Evolutionary conservation across 148 eudicot genomes (phyloP).

Genomic region (Rhododendron mucronatum): DNA sequence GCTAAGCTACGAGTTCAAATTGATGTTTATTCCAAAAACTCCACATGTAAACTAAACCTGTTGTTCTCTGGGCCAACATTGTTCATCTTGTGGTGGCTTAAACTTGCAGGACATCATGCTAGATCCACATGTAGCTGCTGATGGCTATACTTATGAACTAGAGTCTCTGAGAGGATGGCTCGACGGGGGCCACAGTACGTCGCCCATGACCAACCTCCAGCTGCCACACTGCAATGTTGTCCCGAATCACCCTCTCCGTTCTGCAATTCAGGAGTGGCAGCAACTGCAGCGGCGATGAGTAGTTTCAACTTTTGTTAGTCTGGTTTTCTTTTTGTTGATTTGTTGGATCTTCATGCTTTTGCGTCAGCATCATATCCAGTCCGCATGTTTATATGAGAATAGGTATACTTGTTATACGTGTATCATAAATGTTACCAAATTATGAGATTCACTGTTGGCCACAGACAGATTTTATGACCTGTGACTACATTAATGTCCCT

Average conservation of each 20-base stretch:
- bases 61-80: no score
- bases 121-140: conserved; percentile 88
- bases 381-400: not conserved
- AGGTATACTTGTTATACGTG: no score
- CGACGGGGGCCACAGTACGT: conserved; percentile 61
- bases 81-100: no score
- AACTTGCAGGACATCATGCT: conserved; percentile 69
- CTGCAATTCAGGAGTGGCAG: conserved; percentile 88
- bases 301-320: not conserved
- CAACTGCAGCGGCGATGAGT: conserved; percentile 15
- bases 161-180: conserved; percentile 88
- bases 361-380: not conserved
- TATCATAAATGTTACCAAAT: no score
- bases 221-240: conserved; percentile 54
- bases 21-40: not conserved
- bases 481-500: no score
- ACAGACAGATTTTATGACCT: no score
- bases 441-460: no score
- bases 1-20: no score
- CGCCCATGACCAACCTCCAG: not conserved
- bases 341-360: no score
- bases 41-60: conserved; percentile 1
- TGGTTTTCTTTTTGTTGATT: no score
- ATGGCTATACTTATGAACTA: conserved; percentile 81
- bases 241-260: conserved; percentile 77